Evolutionary conservation across 225 moss, liverwort and hornwort genomes (phyloP).

Genomic region (Takakia lepidozioides): DNA sequence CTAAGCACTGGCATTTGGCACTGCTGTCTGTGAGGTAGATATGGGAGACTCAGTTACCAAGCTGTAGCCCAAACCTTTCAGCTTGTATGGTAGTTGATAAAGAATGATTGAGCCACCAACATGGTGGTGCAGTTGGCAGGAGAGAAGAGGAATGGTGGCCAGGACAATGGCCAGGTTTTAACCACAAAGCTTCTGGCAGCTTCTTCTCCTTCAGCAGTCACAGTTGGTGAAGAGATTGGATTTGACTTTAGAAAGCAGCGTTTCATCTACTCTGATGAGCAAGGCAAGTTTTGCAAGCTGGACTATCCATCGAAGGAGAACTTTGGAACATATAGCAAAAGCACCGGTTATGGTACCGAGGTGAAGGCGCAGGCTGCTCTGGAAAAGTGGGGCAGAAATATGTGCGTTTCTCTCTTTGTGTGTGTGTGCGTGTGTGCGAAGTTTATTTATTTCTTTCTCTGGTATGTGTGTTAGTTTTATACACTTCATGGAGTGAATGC

Average conservation of each 20-base stretch:
- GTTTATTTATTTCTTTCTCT: too few species aligned
- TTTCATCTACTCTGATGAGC: constrained; percentile 74
- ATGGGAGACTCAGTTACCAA: too few species aligned
- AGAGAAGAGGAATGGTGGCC: constrained; percentile 49
- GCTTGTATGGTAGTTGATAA: too few species aligned
- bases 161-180: constrained; percentile 44
- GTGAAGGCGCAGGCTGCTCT: constrained; percentile 69
- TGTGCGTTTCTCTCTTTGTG: constrained; percentile 45
- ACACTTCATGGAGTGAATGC: too few species aligned
- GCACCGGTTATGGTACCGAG: constrained; percentile 88
- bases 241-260: constrained; percentile 94
- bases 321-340: constrained; percentile 65
- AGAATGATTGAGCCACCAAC: too few species aligned
- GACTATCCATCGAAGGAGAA: constrained; percentile 87
- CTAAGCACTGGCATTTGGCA: too few species aligned
- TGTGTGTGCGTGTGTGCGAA: too few species aligned
- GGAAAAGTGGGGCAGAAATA: constrained; percentile 91
- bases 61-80: too few species aligned
- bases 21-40: too few species aligned
- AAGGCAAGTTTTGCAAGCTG: constrained; percentile 64
- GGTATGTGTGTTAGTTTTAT: too few species aligned
- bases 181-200: constrained; percentile 29
- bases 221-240: constrained; percentile 58
- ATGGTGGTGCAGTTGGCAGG: constrained; percentile 45
- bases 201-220: constrained; percentile 12